These are phyloP conservation scores for Oryza longistaminata DNA, from an alignment of 176 grass and related monocot genomes.

Conservation along the genomic window DNA sequence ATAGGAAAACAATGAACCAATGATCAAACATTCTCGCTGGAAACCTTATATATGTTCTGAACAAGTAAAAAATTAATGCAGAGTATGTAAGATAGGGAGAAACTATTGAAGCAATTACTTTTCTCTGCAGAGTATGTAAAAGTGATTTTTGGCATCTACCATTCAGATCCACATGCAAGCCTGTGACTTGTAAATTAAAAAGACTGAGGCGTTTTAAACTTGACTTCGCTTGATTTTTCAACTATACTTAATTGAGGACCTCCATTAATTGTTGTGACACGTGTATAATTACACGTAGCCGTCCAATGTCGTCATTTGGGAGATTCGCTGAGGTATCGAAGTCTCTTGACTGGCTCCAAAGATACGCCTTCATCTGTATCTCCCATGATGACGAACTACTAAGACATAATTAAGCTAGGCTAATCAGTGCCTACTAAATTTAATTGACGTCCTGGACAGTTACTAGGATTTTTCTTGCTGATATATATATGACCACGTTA, in stretches of 20 bases:
- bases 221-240: neutral
- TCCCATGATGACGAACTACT: neutral
- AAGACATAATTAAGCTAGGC: neutral
- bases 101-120: neutral
- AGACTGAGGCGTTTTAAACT: neutral
- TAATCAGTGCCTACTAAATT: neutral
- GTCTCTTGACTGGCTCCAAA: conserved; percentile 18
- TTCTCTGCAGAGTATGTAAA: neutral
- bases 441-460: neutral
- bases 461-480: too few species aligned
- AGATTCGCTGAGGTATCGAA: conserved; percentile 40
- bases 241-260: neutral
- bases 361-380: neutral
- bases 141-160: neutral
- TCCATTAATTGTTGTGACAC: neutral
- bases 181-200: conserved; percentile 5
- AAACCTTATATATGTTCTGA: too few species aligned
- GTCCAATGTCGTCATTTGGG: neutral
- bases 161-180: neutral
- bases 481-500: too few species aligned
- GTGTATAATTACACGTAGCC: neutral
- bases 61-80: too few species aligned
- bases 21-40: too few species aligned
- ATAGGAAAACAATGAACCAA: too few species aligned
- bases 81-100: neutral